Base-by-base conservation (phyloP, 768 basidiomycete species). In the Sistotremastrum suecicum region DNA sequence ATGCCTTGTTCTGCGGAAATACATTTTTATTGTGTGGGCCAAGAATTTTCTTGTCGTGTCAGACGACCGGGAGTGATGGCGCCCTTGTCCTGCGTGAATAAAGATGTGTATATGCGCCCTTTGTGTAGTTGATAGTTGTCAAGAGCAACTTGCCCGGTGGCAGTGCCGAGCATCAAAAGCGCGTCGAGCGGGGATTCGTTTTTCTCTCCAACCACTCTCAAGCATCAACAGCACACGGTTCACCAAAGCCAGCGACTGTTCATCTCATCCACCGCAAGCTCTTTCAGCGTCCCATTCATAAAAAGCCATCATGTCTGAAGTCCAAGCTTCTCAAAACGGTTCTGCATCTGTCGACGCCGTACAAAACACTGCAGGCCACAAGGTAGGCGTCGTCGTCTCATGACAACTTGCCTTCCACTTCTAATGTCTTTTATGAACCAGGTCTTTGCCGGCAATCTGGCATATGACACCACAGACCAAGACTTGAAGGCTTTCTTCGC, bases 371-470 rank as follows among this genome's bases (percentile, higher is more conserved):
- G 76, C 78, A 60, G 78, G 75, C 63, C 82, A 79, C 80, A 89
- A 88, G 76, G 85, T 84, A 56, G 42, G 42, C 38, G 41, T 34
- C 50, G 40, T 29, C 37, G 43, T 58, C 55, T 57, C 52, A 51
- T 53, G 51, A 54, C 49, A 45, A 43, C 34, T 41, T 50, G 41
- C 36, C 48, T 53, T 47, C 38, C 36, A 34, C 37, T 9, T 30
- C 11, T 49, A 32, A 50, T 43, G 44, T 43, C 41, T 43, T 43
- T 31, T 35, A 10, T 43, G 42, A 29, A 42, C 20, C 56, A 91
- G 88, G 85, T 90, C 71, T 92, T 92, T 65, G 86, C 81, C 60
- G 90, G 90, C 57, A 94, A 94, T 70, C 88, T 94, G 72, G 78
- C 87, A 71, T 94, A 91, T 67, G 72, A 79, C 60, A 89, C 86